Evolutionary conservation across 1,284 basidiomycete species (phyloP).

Genomic region (Omphalotus olearius): DNA sequence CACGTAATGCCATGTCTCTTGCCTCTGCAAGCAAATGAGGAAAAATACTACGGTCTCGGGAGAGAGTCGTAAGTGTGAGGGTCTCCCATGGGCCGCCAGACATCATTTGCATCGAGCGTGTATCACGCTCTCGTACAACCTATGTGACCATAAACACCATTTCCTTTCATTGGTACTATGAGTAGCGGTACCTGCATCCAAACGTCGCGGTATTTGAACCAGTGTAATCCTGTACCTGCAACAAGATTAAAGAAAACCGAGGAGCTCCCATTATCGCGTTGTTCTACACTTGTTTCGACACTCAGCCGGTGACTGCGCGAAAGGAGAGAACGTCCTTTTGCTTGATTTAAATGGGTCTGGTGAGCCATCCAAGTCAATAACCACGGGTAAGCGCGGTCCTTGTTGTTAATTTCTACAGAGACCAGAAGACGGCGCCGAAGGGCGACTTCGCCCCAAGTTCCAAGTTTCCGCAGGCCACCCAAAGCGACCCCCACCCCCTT

Average conservation of each 20-base stretch:
- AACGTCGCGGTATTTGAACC: slow-evolving; percentile 83
- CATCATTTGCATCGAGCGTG: slow-evolving; percentile 87
- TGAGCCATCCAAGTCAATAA: slow-evolving; percentile 96
- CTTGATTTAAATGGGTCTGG: slow-evolving; percentile 34
- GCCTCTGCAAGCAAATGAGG: slow-evolving; percentile 84
- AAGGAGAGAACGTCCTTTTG: slow-evolving; percentile 40
- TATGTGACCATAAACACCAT: slow-evolving; percentile 26
- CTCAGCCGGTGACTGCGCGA: slow-evolving; percentile 87
- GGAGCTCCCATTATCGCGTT: slow-evolving; percentile 85
- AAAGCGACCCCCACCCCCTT: slow-evolving; percentile 87
- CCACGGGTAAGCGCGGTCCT: slow-evolving; percentile 95
- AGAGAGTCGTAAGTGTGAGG: slow-evolving; percentile 90
- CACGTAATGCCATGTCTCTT: slow-evolving; percentile 79
- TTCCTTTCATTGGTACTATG: not conserved
- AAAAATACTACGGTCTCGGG: slow-evolving; percentile 81
- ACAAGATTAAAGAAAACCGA: slow-evolving; percentile 89
- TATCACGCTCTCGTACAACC: slow-evolving; percentile 93
- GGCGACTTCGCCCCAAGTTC: slow-evolving; percentile 67
- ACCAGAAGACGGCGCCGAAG: slow-evolving; percentile 91
- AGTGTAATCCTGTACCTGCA: slow-evolving; percentile 94
- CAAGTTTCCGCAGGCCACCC: slow-evolving; percentile 68
- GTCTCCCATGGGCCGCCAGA: slow-evolving; percentile 98
- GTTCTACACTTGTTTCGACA: slow-evolving; percentile 88
- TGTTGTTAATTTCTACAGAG: slow-evolving; percentile 94
- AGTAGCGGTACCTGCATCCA: slow-evolving; percentile 85